Conservation (phyloP, 371 early-diverging fungal species). For the Funneliformis caledonium region DNA sequence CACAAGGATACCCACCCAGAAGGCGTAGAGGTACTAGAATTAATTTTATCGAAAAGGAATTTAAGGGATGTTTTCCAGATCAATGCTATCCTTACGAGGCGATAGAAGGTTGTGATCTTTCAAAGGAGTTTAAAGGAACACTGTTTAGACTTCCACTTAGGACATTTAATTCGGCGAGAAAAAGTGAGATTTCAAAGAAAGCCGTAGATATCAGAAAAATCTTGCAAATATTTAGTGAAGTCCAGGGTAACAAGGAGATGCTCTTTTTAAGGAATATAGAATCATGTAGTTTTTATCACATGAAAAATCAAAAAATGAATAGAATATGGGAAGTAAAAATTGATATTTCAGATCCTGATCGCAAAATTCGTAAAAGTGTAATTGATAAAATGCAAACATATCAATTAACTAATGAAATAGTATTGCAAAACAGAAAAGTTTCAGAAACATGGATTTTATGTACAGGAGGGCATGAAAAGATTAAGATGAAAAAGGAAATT, state of each 20-base stretch:
- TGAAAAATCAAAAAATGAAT: background rate
- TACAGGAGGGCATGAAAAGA: background rate
- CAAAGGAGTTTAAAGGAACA: slow-evolving; percentile 45
- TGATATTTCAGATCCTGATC: background rate
- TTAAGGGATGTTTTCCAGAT: slow-evolving; percentile 22
- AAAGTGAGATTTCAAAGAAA: background rate
- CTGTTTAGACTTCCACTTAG: slow-evolving; percentile 49
- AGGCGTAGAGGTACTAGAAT: slow-evolving; percentile 15
- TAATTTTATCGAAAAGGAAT: slow-evolving; percentile 38
- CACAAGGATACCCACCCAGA: background rate
- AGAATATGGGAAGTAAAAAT: background rate
- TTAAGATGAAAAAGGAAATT: background rate
- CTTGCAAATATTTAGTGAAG: slow-evolving; percentile 22
- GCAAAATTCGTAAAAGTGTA: background rate
- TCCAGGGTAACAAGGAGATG: slow-evolving; percentile 41
- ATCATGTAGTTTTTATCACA: background rate
- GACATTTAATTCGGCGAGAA: background rate
- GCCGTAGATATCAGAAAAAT: background rate
- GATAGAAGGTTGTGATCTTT: slow-evolving; percentile 37
- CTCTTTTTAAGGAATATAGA: slow-evolving; percentile 44
- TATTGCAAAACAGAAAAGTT: background rate
- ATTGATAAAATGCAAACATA: background rate
- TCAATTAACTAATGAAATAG: background rate
- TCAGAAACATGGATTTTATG: background rate
- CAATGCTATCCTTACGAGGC: slow-evolving; percentile 44